phyloP scores from a whole-genome alignment of 2,329 filamentous ascomycete genomes.

The Penicillium oxalicum region DNA sequence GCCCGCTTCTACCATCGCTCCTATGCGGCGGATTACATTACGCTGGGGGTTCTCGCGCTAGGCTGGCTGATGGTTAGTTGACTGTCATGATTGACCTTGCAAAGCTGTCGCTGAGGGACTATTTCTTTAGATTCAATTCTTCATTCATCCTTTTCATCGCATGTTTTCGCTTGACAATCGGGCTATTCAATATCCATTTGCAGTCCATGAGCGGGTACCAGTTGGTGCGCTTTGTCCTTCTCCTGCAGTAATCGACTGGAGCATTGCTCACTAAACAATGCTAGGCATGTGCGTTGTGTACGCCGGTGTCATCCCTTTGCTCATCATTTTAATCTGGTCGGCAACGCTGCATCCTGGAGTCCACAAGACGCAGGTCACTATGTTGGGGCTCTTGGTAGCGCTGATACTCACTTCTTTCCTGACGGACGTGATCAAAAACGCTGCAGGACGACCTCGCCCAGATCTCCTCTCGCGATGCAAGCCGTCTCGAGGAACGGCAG shows the following conservation, averaged over 20 bases:
- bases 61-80: slow-evolving; percentile 47
- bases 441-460: slow-evolving; percentile 74
- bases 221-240: slow-evolving; percentile 50
- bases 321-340: slow-evolving; percentile 61
- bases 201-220: slow-evolving; percentile 74
- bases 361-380: slow-evolving; percentile 78
- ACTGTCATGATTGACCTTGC: background rate
- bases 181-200: slow-evolving; percentile 79
- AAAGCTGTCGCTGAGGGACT: background rate
- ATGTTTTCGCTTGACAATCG: slow-evolving; percentile 88
- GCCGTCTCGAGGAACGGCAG: slow-evolving; percentile 55
- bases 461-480: slow-evolving; percentile 86
- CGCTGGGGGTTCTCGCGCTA: slow-evolving; percentile 63
- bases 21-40: slow-evolving; percentile 83
- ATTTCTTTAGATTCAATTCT: slow-evolving; percentile 53
- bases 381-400: slow-evolving; percentile 73
- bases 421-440: slow-evolving; percentile 87
- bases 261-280: slow-evolving; percentile 2
- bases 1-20: slow-evolving; percentile 59
- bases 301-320: slow-evolving; percentile 65
- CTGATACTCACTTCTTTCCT: slow-evolving; percentile 73
- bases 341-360: slow-evolving; percentile 54
- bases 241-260: background rate
- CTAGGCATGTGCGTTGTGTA: slow-evolving; percentile 68
- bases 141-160: slow-evolving; percentile 82